Percentiles rank a stretch among this genome's conserved stretches.
Conservation (phyloP, 345 rosid genomes). For the Eucalyptus sideroxylon region DNA sequence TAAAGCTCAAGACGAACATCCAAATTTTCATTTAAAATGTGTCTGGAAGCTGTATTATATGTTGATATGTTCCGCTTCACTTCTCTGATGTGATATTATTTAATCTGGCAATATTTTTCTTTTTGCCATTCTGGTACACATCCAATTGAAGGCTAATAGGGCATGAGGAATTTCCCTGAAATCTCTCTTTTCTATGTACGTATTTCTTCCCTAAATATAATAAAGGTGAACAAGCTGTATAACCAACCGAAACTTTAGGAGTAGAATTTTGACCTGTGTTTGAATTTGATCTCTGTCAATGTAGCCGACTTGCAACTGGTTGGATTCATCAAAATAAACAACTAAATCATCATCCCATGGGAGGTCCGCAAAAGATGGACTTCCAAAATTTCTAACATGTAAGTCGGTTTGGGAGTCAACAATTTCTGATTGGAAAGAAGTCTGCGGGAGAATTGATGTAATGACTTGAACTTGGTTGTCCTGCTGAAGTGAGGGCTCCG, state of each 20-base stretch:
- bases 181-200: neutral
- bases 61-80: neutral
- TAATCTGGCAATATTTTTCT: neutral
- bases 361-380: neutral
- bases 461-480: neutral
- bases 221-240: neutral
- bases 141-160: neutral
- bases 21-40: neutral
- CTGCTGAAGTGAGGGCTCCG: neutral
- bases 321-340: neutral
- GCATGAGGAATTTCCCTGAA: neutral
- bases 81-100: neutral
- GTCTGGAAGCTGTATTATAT: neutral
- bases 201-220: neutral
- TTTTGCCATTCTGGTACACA: neutral
- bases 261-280: neutral
- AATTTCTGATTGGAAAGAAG: neutral
- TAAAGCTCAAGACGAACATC: neutral
- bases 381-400: neutral
- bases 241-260: neutral
- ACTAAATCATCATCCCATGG: rapidly evolving
- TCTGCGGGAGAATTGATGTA: neutral
- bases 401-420: neutral
- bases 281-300: neutral
- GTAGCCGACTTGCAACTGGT: neutral